phyloP scores from a whole-genome alignment of 495 filamentous ascomycete genomes.

The Lasiosphaeris hirsuta region DNA sequence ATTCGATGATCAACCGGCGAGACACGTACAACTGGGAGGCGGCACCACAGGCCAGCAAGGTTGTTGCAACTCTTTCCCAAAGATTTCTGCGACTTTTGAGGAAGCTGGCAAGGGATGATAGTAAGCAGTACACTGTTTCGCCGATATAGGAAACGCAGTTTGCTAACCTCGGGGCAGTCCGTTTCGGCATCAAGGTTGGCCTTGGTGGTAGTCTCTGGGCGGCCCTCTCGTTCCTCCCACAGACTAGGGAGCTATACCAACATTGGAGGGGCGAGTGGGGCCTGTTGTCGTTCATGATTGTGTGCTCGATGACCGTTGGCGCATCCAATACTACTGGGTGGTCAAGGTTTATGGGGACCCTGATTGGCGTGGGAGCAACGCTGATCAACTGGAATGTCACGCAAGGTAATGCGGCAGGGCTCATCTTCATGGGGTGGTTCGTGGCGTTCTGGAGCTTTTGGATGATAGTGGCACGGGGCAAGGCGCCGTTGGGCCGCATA shows the following conservation, averaged over 20 bases:
- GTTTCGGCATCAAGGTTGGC: conserved; percentile 89
- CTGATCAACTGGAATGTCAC: conserved; percentile 73
- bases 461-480: conserved; percentile 77
- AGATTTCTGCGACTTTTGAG: conserved; percentile 36
- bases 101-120: conserved; percentile 49
- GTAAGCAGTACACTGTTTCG: conserved; percentile 27
- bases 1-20: conserved; percentile 40
- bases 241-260: conserved; percentile 73
- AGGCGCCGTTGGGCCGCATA: conserved; percentile 89
- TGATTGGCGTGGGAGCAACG: conserved; percentile 73
- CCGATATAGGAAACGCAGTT: not conserved
- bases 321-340: conserved; percentile 88
- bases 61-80: conserved; percentile 37
- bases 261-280: conserved; percentile 98
- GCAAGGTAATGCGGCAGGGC: conserved; percentile 63
- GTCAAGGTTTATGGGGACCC: conserved; percentile 83
- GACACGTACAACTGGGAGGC: conserved; percentile 43
- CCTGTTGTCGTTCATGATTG: conserved; percentile 93
- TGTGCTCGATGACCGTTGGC: conserved; percentile 95
- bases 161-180: conserved; percentile 40
- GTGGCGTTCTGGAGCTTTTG: conserved; percentile 82
- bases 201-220: conserved; percentile 83
- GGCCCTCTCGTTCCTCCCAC: conserved; percentile 75
- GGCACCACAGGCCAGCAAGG: conserved; percentile 32
- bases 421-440: conserved; percentile 75